Evolutionary conservation across 2,329 filamentous ascomycete genomes (phyloP), one percentile per base, ranked within the genome.

Genomic region (Epichloe gansuensis): DNA sequence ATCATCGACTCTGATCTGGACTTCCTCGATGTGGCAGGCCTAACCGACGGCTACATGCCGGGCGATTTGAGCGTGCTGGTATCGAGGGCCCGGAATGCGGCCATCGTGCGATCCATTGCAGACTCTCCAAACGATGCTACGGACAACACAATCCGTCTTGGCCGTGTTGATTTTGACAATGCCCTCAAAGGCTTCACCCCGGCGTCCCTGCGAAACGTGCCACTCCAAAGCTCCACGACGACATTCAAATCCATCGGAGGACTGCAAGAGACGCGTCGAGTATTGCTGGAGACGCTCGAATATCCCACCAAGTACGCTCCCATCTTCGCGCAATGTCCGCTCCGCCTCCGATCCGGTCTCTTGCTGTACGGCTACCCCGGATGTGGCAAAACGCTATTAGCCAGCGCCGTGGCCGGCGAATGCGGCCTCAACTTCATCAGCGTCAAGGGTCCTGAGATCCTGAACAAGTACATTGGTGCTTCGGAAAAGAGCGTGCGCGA

Each of bases 401-500:
- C 94, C 21, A 95, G 88, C 54, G 93, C 93, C 0, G 91, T 98
- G n/a, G 93, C 94, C 12, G 91, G 91, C 52, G 93, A 98, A 71
- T 97, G 91, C 63, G 91, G 91, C 0, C 82, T 98, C 55, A 98
- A 98, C 69, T 98, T 98, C 69, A 98, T 98, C 68, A 91, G 85
- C 42, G 93, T 98, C 63, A 98, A 98, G 71, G 93, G 93, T 0
- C 93, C 93, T 0, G 94, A 98, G 68, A 97, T 98, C 54, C 72
- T 98, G 52, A 98, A 98, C 75, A 98, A 98, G 71, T 98, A 98
- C 67, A 98, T 98, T 54, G 93, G 93, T 63, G 93, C 93, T 0
- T 95, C 88, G 31, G 93, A 98, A 64, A 98, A 98, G 75, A 90
- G 84, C 55, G 91, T 98, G 6, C 83, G 94, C 43, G 93, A 98